These are phyloP conservation scores for Alternaria alternata DNA, from an alignment of 2,329 filamentous ascomycete species.

Conservation along the genomic window DNA sequence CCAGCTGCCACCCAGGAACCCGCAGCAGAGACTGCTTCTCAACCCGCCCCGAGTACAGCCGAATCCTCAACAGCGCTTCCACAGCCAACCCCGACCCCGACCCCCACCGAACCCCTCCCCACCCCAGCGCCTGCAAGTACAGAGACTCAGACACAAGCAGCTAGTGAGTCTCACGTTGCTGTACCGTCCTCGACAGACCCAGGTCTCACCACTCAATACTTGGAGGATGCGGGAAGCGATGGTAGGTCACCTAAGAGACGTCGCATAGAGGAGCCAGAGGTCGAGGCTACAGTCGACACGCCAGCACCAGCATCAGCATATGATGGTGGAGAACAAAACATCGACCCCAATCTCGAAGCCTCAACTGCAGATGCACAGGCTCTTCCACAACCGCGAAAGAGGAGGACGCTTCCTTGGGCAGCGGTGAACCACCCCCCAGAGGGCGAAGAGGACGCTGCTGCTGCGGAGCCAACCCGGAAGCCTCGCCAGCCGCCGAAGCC, in stretches of 20 bases:
- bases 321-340: not conserved
- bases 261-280: conserved; percentile 20
- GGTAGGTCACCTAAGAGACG: conserved; percentile 34
- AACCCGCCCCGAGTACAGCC: conserved; percentile 5
- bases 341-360: not conserved
- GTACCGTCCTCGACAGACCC: not conserved
- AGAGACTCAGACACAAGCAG: conserved; percentile 1
- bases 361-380: conserved; percentile 4
- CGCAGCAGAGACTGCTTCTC: conserved; percentile 9
- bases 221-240: conserved; percentile 19
- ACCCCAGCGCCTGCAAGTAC: conserved; percentile 4
- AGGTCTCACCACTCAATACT: conserved; percentile 9
- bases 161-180: not conserved
- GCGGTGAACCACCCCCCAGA: conserved; percentile 40
- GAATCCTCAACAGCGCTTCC: not conserved
- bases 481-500: conserved; percentile 23
- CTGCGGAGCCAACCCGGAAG: conserved; percentile 19
- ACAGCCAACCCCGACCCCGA: not conserved
- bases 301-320: conserved; percentile 3
- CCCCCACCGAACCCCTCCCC: not conserved
- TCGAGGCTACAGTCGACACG: not conserved
- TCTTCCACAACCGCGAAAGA: conserved; percentile 15
- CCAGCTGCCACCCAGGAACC: conserved; percentile 36
- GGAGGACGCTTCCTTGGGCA: conserved; percentile 34
- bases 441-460: conserved; percentile 17